phyloP scores from a whole-genome alignment of 129 eudicot species.

The Glebionis coronaria region DNA sequence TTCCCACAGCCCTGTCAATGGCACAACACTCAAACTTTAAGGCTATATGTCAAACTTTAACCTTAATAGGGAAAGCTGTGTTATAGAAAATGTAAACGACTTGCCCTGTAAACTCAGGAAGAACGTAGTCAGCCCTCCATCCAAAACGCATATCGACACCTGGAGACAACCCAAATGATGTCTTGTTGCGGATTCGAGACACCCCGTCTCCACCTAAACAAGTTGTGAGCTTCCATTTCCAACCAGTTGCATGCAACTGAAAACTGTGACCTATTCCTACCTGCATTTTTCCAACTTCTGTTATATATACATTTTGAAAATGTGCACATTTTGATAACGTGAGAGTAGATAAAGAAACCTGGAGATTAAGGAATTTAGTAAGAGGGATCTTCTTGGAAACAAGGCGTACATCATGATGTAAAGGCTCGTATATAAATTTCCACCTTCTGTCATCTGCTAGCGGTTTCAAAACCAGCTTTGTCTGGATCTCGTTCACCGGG shows the following conservation, averaged over 20 bases:
- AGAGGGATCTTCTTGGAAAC: conserved; percentile 89
- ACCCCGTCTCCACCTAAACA: conserved; percentile 90
- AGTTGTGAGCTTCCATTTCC: conserved; percentile 93
- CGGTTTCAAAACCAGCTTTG: conserved; percentile 88
- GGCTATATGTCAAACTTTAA: no score
- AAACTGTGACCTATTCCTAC: conserved; percentile 96
- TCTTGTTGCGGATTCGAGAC: conserved; percentile 87
- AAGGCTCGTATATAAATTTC: conserved; percentile 80
- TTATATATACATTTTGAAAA: background rate
- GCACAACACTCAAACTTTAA: background rate
- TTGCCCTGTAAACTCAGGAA: conserved; percentile 90
- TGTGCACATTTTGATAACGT: background rate
- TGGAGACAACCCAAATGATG: conserved; percentile 70
- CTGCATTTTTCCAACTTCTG: conserved; percentile 31
- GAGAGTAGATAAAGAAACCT: conserved; percentile 36
- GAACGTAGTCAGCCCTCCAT: conserved; percentile 93
- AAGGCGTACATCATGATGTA: conserved; percentile 73
- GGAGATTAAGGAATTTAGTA: conserved; percentile 72
- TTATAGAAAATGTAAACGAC: conserved; percentile 6
- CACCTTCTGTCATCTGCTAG: conserved; percentile 63
- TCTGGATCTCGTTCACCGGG: conserved; percentile 70
- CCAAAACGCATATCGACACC: conserved; percentile 92
- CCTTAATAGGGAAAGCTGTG: no score
- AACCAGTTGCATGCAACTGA: conserved; percentile 64
- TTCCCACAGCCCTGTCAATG: conserved; percentile 68